A percentile compares a stretch with the other conserved stretches of the same genome.
phyloP scores from a whole-genome alignment of 345 rosid genomes.

The Erodium maritimum region DNA sequence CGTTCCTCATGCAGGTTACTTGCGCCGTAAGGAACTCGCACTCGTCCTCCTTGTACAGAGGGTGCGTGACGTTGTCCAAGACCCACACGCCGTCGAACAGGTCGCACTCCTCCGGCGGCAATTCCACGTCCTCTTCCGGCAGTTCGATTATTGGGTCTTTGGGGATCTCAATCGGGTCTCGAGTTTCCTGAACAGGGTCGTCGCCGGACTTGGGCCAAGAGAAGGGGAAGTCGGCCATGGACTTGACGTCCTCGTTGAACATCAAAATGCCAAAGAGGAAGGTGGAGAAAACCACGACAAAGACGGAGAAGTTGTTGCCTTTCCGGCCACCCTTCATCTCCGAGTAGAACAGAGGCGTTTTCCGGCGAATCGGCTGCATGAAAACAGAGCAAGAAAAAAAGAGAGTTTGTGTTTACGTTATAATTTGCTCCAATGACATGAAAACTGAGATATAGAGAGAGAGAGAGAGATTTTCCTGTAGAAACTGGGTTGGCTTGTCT shows the following conservation, averaged over 20 bases:
- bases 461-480: constrained; percentile 14
- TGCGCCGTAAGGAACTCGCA: constrained; percentile 80
- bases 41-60: constrained; percentile 69
- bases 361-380: constrained; percentile 40
- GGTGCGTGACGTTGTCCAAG: constrained; percentile 45
- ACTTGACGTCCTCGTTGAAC: constrained; percentile 57
- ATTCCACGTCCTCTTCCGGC: constrained; percentile 26
- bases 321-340: constrained; percentile 44
- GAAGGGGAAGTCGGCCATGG: constrained; percentile 66
- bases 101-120: constrained; percentile 76
- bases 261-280: constrained; percentile 57
- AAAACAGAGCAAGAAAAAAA: background rate
- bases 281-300: constrained; percentile 31
- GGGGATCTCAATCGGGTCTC: no score
- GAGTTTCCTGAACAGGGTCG: constrained; percentile 1
- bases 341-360: constrained; percentile 18
- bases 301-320: constrained; percentile 51
- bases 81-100: constrained; percentile 83
- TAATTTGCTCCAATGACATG: background rate
- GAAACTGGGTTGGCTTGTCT: constrained; percentile 32
- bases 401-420: background rate
- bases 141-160: constrained; percentile 2
- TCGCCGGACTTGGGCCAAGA: constrained; percentile 38
- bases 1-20: constrained; percentile 84
- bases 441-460: background rate